Base-by-base conservation (phyloP, 805 yeast species). In the Ogataea neopini region DNA sequence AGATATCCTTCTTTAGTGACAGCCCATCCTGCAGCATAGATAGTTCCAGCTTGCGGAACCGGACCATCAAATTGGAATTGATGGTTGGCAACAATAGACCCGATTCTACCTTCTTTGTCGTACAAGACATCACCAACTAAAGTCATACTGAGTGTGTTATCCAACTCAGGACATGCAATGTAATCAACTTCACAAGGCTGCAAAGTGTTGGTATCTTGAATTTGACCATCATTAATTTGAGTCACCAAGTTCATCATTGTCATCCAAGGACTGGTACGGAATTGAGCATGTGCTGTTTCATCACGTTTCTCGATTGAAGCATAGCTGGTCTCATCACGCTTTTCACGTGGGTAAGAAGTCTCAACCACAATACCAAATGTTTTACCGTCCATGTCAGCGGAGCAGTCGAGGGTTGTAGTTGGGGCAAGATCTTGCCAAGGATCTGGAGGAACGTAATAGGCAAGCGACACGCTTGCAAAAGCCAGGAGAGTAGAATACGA, bases 261-360 rank as follows among this genome's bases (percentile, higher is more conserved):
- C 40, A 37, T 37, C 40, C 40, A 37, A 14, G 40, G 40, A 23
- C 40, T 37, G 29, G 40, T 37, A 19, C 40, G 40, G 40, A 37
- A 37, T 8, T 37, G 40, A 2, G 29, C 32, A n/a, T 37, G 40
- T 6, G 32, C 40, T 9, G 7, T 13, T 3, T 23, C 32, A 9
- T 37, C 40, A 6, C 40, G 30, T 15, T 37, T 37, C 14, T 37
- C 30, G 18, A 13, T 7, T 10, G n/a, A 29, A 9, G 40, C 10
- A 14, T 11, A 30, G 4, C n/a, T 23, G 10, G 3, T 13, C 9
- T 23, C 32, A 10, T 37, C 30, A 3, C 40, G 30, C 11, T 37
- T 37, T 9, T 37, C 30, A 19, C 20, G 40, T 10, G 40, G 20
- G n/a, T 23, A 14, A 20, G 30, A 6, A 6, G 40, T 37, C 15